Conservation (phyloP, 2,329 filamentous ascomycete genomes). For the Calonectria leucothoes region DNA sequence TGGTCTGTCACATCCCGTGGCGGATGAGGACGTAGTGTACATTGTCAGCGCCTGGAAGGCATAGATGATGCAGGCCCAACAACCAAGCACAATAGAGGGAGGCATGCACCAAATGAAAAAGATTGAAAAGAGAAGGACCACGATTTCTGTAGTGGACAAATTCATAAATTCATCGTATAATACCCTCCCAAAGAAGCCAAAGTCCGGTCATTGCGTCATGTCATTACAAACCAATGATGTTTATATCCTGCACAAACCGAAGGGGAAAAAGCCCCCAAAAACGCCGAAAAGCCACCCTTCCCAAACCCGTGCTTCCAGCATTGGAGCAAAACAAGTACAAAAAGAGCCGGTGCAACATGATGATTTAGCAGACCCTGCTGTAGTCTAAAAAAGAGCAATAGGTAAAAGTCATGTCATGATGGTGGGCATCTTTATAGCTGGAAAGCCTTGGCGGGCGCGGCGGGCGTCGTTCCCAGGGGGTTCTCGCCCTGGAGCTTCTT, state of each 20-base stretch:
- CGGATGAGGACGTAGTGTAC: conserved; percentile 76
- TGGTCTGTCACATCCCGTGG: conserved; percentile 83
- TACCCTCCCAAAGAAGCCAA: conserved; percentile 33
- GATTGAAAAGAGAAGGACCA: conserved; percentile 16
- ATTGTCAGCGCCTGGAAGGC: conserved; percentile 75
- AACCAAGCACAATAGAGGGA: neutral
- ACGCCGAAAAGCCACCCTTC: conserved; percentile 36
- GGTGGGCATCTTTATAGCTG: conserved; percentile 27
- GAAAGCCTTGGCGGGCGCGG: conserved; percentile 46
- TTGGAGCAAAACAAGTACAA: conserved; percentile 25
- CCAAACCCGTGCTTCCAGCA: conserved; percentile 31
- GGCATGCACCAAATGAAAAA: neutral
- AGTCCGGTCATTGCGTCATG: conserved; percentile 42
- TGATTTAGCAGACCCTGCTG: conserved; percentile 25
- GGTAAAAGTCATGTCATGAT: conserved; percentile 4
- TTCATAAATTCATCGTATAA: conserved; percentile 36
- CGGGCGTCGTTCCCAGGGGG: conserved; percentile 51
- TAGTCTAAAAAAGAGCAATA: conserved; percentile 24
- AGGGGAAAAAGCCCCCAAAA: conserved; percentile 30
- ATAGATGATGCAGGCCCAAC: conserved; percentile 51
- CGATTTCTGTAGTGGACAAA: conserved; percentile 27
- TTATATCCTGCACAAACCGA: conserved; percentile 35
- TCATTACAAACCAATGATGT: conserved; percentile 43
- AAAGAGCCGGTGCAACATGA: conserved; percentile 27
- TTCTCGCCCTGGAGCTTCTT: conserved; percentile 69